phyloP scores from a whole-genome alignment of 495 filamentous ascomycete species.

The Hyaloscypha bicolor region DNA sequence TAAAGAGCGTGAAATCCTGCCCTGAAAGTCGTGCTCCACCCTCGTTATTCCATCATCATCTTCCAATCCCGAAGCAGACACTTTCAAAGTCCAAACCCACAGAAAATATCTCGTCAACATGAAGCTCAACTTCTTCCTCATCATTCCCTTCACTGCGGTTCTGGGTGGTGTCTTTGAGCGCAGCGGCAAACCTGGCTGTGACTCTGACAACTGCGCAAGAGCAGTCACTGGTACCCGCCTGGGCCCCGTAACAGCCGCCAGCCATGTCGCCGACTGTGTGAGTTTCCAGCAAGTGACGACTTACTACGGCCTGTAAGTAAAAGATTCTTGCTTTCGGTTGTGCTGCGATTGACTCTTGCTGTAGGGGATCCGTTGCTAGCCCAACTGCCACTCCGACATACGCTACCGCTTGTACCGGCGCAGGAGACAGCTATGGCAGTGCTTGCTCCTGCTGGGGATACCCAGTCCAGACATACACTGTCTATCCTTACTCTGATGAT shows the following conservation, averaged over 20 bases:
- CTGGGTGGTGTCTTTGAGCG: neutral
- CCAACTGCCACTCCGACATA: slow-evolving; percentile 25
- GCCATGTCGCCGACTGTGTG: slow-evolving; percentile 21
- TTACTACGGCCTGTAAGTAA: neutral
- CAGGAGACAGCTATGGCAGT: slow-evolving; percentile 19
- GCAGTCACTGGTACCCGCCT: slow-evolving; percentile 30
- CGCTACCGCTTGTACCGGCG: slow-evolving; percentile 21
- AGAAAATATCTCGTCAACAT: neutral
- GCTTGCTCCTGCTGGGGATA: slow-evolving; percentile 30
- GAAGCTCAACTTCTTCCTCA: slow-evolving; percentile 15
- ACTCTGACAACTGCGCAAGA: slow-evolving; percentile 27
- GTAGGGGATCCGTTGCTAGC: neutral
- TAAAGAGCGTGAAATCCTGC: neutral
- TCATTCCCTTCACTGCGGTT: neutral
- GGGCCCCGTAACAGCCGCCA: slow-evolving; percentile 6
- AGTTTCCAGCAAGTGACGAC: slow-evolving; percentile 24
- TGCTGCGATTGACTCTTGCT: neutral
- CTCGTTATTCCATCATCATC: neutral
- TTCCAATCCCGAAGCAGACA: neutral
- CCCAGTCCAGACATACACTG: slow-evolving; percentile 3
- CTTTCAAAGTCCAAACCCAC: slow-evolving; percentile 5
- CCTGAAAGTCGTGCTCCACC: too few species aligned
- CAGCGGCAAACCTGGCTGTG: neutral
- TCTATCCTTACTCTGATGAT: slow-evolving; percentile 8
- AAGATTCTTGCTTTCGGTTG: neutral